Conservation (phyloP, 2,329 filamentous ascomycete species). For the Cladosporium sp. region DNA sequence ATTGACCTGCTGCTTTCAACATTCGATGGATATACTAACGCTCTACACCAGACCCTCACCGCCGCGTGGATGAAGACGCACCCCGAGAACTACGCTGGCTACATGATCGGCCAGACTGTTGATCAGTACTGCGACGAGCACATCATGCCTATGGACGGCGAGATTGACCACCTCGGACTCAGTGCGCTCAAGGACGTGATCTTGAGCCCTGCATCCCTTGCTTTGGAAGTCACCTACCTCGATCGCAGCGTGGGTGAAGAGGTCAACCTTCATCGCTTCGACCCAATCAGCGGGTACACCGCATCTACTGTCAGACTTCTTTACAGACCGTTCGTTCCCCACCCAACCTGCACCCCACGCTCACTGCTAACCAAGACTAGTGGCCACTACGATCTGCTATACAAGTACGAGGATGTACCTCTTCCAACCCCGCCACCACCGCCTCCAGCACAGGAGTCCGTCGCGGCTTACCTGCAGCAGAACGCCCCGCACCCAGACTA, state of each 20-base stretch:
- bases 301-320: slow-evolving; percentile 66
- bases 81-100: slow-evolving; percentile 67
- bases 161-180: slow-evolving; percentile 90
- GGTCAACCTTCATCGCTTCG: slow-evolving; percentile 71
- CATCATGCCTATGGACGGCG: slow-evolving; percentile 73
- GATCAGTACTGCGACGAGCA: slow-evolving; percentile 67
- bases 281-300: slow-evolving; percentile 46
- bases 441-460: slow-evolving; percentile 9
- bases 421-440: slow-evolving; percentile 28
- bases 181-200: slow-evolving; percentile 75
- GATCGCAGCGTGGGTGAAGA: slow-evolving; percentile 78
- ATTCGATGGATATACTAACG: background rate
- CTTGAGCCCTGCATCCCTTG: slow-evolving; percentile 74
- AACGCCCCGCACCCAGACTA: slow-evolving; percentile 18
- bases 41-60: slow-evolving; percentile 65
- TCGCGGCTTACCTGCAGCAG: slow-evolving; percentile 37
- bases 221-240: slow-evolving; percentile 86
- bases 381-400: slow-evolving; percentile 93
- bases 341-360: background rate
- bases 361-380: slow-evolving; percentile 41
- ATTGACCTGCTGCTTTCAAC: background rate
- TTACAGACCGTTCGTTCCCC: slow-evolving; percentile 60
- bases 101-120: slow-evolving; percentile 63
- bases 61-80: slow-evolving; percentile 81
- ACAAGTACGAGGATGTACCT: slow-evolving; percentile 61